Conservation (phyloP, 805 yeast species). For the Lachancea nothofagi region DNA sequence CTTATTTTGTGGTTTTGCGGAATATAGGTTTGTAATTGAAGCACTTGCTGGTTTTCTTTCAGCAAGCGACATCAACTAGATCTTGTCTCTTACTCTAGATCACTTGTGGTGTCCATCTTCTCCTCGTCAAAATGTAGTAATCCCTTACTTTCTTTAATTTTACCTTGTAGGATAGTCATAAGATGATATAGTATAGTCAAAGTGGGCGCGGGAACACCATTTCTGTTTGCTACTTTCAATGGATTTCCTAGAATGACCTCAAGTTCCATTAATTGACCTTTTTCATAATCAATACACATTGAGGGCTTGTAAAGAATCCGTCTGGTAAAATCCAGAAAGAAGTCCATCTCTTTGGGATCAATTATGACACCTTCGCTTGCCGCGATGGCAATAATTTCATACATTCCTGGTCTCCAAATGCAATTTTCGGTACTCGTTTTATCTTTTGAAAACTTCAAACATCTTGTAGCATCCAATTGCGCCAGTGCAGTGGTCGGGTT, state of each 20-base stretch:
- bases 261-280: constrained; percentile 60
- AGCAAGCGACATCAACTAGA: no score
- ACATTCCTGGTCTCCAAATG: constrained; percentile 51
- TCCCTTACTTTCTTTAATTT: constrained; percentile 54
- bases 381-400: constrained; percentile 57
- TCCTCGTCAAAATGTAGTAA: constrained; percentile 25
- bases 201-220: constrained; percentile 51
- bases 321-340: constrained; percentile 48
- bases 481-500: constrained; percentile 58
- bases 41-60: no score
- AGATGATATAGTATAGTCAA: constrained; percentile 53
- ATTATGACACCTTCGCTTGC: constrained; percentile 51
- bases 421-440: constrained; percentile 30
- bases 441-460: constrained; percentile 39
- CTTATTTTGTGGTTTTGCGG: no score
- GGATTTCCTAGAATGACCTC: constrained; percentile 71
- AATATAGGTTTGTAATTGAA: no score
- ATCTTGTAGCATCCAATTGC: constrained; percentile 49
- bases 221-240: constrained; percentile 41
- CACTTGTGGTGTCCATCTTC: constrained; percentile 4
- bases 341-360: constrained; percentile 42
- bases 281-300: constrained; percentile 60
- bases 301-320: constrained; percentile 56
- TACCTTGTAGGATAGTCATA: constrained; percentile 55
- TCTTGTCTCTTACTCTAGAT: not conserved